phyloP scores from a whole-genome alignment of 2,329 filamentous ascomycete genomes.

The Volutella citrinella region DNA sequence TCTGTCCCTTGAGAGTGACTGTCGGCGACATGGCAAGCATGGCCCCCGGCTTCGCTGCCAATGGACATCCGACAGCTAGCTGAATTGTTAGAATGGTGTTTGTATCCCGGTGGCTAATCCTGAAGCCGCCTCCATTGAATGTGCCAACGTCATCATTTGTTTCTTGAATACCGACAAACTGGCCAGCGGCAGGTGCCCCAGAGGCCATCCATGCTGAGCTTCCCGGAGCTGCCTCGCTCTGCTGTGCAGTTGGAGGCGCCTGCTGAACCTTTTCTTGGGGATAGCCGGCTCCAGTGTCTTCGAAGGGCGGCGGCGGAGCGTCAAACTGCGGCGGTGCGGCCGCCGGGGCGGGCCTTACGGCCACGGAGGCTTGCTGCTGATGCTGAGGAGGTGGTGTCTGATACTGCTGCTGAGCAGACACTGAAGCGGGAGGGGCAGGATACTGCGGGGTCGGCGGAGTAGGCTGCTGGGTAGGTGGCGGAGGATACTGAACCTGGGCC shows the following conservation, averaged over 20 bases:
- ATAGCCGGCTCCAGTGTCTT: slow-evolving; percentile 20
- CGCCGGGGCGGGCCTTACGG: slow-evolving; percentile 23
- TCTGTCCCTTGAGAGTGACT: slow-evolving; percentile 74
- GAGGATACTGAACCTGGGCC: slow-evolving; percentile 23
- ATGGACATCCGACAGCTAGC: slow-evolving; percentile 81
- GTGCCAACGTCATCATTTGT: slow-evolving; percentile 84
- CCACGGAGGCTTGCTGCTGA: slow-evolving; percentile 13
- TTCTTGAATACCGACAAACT: slow-evolving; percentile 62
- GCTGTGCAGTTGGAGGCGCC: slow-evolving; percentile 19
- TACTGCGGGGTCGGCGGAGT: slow-evolving; percentile 16
- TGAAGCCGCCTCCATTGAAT: slow-evolving; percentile 93
- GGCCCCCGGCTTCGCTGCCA: slow-evolving; percentile 75
- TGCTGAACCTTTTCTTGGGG: slow-evolving; percentile 28
- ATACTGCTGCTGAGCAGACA: no score
- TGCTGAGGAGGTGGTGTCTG: slow-evolving; percentile 8
- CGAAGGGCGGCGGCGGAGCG: slow-evolving; percentile 23
- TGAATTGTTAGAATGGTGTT: slow-evolving; percentile 90
- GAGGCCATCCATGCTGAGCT: slow-evolving; percentile 32
- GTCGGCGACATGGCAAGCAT: slow-evolving; percentile 96
- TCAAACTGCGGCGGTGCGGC: slow-evolving; percentile 25
- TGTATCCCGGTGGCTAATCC: slow-evolving; percentile 86
- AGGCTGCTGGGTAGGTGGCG: slow-evolving; percentile 19
- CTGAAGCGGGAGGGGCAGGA: slow-evolving; percentile 20
- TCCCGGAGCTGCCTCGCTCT: slow-evolving; percentile 20
- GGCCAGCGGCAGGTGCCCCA: slow-evolving; percentile 41